phyloP scores from a whole-genome alignment of 352 stramenopile genomes.

The Globisporangium spinosum region DNA sequence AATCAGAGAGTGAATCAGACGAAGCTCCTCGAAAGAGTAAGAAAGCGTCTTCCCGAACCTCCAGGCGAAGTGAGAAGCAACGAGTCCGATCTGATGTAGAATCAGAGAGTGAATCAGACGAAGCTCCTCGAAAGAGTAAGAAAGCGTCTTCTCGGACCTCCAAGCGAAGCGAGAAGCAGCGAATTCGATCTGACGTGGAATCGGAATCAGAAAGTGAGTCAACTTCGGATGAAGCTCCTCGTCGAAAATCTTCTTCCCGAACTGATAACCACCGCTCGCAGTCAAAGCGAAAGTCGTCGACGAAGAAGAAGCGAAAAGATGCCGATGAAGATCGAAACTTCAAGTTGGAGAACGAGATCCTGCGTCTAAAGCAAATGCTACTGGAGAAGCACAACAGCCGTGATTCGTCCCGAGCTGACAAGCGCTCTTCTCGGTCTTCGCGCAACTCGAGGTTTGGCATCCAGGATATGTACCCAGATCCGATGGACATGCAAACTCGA shows the following conservation, averaged over 20 bases:
- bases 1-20: conserved; percentile 6
- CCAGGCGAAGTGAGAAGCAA: conserved; percentile 1
- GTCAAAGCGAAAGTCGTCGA: not conserved
- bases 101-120: conserved; percentile 7
- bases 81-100: not conserved
- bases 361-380: conserved; percentile 74
- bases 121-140: conserved; percentile 4
- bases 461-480: conserved; percentile 4
- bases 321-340: conserved; percentile 38
- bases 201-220: conserved; percentile 6
- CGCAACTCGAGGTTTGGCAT: conserved; percentile 12
- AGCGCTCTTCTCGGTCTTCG: conserved; percentile 2
- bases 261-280: conserved; percentile 4
- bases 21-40: conserved; percentile 3
- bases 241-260: conserved; percentile 8
- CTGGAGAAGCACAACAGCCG: conserved; percentile 38
- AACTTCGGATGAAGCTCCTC: conserved; percentile 7
- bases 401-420: conserved; percentile 7
- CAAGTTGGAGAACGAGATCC: conserved; percentile 61
- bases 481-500: conserved; percentile 10
- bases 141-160: conserved; percentile 11
- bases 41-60: conserved; percentile 9
- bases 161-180: conserved; percentile 3
- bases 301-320: conserved; percentile 22
- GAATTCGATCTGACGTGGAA: not conserved